These are phyloP conservation scores for Salix caprea DNA, from an alignment of 345 rosid species.

Conservation along the genomic window DNA sequence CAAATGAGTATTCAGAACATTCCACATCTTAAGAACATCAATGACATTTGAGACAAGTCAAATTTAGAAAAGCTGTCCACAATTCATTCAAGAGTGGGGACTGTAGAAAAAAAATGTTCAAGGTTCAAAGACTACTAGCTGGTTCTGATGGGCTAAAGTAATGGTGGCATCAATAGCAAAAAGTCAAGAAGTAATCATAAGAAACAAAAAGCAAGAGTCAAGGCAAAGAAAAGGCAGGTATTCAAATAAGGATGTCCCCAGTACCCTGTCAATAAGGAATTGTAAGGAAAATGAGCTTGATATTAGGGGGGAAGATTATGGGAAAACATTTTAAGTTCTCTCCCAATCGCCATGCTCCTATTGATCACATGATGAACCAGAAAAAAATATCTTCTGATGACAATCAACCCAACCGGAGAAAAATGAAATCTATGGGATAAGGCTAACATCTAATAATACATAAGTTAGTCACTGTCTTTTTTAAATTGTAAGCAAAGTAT, in stretches of 20 bases:
- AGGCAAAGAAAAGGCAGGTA: too few relatives aligned
- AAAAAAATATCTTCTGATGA: neutral
- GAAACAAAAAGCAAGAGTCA: neutral
- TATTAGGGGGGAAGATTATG: neutral
- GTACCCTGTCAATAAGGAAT: too few relatives aligned
- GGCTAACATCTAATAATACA: neutral
- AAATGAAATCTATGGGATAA: neutral
- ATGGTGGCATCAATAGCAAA: neutral
- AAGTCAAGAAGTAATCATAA: neutral
- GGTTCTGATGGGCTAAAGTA: neutral
- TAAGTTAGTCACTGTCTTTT: neutral
- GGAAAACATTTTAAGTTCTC: neutral
- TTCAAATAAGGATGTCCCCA: too few relatives aligned
- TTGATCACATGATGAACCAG: neutral
- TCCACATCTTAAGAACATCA: conserved; percentile 1
- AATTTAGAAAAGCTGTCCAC: neutral
- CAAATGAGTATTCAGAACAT: neutral
- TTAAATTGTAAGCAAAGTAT: neutral
- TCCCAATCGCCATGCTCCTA: neutral
- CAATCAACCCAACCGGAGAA: neutral
- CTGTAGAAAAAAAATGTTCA: neutral
- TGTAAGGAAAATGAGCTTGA: neutral
- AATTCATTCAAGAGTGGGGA: neutral
- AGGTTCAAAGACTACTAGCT: neutral
- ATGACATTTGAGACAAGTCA: neutral